Conservation (phyloP, 768 basidiomycete species). For the Pholiota conissans region DNA sequence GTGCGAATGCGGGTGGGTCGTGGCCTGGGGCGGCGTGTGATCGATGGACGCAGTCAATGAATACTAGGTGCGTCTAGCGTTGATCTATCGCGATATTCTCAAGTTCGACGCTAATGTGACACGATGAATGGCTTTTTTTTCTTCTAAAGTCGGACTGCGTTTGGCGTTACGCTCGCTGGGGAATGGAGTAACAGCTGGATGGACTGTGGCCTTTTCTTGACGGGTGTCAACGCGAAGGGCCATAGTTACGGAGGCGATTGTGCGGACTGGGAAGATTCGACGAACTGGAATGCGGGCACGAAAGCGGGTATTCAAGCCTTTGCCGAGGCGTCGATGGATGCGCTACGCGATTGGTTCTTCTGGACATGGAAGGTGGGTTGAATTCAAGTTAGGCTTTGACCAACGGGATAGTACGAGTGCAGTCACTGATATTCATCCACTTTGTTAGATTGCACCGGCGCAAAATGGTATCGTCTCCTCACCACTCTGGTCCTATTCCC, state of each 20-base stretch:
- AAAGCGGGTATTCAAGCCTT: constrained; percentile 49
- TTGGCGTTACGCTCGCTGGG: constrained; percentile 75
- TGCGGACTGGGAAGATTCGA: constrained; percentile 47
- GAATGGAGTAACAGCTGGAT: constrained; percentile 80
- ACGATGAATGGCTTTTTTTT: background rate
- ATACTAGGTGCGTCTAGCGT: constrained; percentile 46
- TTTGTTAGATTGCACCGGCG: constrained; percentile 33
- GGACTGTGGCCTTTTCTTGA: constrained; percentile 50
- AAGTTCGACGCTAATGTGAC: too few species aligned
- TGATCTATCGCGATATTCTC: constrained; percentile 28
- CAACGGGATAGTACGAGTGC: too few species aligned
- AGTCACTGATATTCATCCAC: background rate
- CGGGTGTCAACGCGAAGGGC: constrained; percentile 17
- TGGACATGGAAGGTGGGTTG: constrained; percentile 57
- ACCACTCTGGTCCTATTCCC: constrained; percentile 51
- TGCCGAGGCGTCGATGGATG: constrained; percentile 53
- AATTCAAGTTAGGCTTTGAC: too few species aligned
- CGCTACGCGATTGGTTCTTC: constrained; percentile 45
- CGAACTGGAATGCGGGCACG: constrained; percentile 45
- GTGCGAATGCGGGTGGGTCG: constrained; percentile 38
- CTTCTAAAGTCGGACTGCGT: constrained; percentile 37
- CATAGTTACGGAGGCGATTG: constrained; percentile 31
- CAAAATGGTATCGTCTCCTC: constrained; percentile 36
- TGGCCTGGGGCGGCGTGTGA: constrained; percentile 56
- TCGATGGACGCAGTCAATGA: constrained; percentile 57